These are phyloP conservation scores for Diaporthe capsici DNA, from an alignment of 2,329 filamentous ascomycete species.

Conservation along the genomic window DNA sequence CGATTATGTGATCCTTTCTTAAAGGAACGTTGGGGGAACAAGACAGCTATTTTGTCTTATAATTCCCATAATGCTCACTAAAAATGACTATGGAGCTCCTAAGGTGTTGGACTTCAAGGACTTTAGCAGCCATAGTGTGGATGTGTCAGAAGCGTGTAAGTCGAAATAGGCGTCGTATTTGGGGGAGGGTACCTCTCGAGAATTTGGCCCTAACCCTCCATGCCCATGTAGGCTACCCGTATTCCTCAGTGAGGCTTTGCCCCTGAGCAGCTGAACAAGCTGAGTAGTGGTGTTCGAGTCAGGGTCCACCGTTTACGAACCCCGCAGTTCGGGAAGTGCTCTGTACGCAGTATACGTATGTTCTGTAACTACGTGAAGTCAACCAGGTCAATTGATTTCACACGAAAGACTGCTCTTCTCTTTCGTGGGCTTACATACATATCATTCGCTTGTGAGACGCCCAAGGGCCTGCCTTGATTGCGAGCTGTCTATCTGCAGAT, in stretches of 20 bases:
- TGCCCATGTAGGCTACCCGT: too few species aligned
- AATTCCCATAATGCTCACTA: too few species aligned
- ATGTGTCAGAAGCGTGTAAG: not conserved
- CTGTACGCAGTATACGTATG: not conserved
- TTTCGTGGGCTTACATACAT: not conserved
- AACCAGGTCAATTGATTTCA: not conserved
- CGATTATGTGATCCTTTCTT: not conserved
- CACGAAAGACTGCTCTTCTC: not conserved
- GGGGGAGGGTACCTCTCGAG: not conserved
- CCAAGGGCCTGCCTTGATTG: conserved; percentile 10
- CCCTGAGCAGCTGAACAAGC: conserved; percentile 10
- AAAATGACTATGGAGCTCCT: too few species aligned
- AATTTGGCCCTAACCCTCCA: not conserved
- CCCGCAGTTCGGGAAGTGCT: conserved; percentile 18
- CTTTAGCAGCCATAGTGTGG: not conserved
- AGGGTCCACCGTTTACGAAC: conserved; percentile 20
- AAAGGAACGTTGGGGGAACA: not conserved
- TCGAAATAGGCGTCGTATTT: not conserved
- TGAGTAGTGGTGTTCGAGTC: not conserved
- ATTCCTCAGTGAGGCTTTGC: not conserved
- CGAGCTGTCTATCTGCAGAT: conserved; percentile 23
- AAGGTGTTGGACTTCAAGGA: too few species aligned
- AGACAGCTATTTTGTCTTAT: too few species aligned
- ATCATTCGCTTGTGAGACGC: not conserved
- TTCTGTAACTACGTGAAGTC: not conserved